Evolutionary conservation across 306 rosid species (phyloP).

Genomic region (Cicer chorassanicum): DNA sequence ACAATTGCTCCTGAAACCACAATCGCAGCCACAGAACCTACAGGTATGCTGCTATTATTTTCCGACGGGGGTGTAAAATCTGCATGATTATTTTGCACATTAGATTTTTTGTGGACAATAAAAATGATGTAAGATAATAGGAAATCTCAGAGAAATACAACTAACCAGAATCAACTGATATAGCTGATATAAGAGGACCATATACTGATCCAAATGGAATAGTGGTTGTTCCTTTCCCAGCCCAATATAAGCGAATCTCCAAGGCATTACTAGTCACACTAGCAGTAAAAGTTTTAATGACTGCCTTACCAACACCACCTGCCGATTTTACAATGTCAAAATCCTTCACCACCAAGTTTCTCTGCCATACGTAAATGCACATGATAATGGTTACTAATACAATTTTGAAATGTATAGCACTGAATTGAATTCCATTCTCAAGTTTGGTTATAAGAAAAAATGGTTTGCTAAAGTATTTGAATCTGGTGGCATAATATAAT

Average conservation of each 20-base stretch:
- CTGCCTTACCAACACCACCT: conserved; percentile 43
- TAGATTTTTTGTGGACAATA: neutral
- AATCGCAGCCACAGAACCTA: conserved; percentile 50
- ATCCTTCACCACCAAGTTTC: conserved; percentile 38
- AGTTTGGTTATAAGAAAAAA: conserved; percentile 14
- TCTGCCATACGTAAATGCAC: conserved; percentile 37
- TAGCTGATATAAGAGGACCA: conserved; percentile 59
- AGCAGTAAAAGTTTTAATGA: conserved; percentile 7
- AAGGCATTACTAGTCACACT: conserved; percentile 27
- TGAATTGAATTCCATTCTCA: conserved; percentile 23
- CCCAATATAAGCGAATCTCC: conserved; percentile 44
- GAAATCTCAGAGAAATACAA: neutral
- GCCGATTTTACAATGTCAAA: conserved; percentile 53
- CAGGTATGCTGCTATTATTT: conserved; percentile 25
- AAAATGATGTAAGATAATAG: conserved; percentile 3
- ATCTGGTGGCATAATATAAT: neutral
- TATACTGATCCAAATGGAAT: conserved; percentile 48
- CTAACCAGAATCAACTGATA: conserved; percentile 49
- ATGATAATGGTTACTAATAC: neutral
- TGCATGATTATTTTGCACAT: conserved; percentile 14
- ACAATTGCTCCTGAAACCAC: conserved; percentile 48
- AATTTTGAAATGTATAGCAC: neutral
- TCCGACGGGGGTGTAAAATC: conserved; percentile 49
- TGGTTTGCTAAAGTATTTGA: conserved; percentile 22
- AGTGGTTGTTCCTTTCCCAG: conserved; percentile 59